These are phyloP conservation scores for Kodamaea hsintzibuensis DNA, from an alignment of 805 yeast species.

Conservation along the genomic window DNA sequence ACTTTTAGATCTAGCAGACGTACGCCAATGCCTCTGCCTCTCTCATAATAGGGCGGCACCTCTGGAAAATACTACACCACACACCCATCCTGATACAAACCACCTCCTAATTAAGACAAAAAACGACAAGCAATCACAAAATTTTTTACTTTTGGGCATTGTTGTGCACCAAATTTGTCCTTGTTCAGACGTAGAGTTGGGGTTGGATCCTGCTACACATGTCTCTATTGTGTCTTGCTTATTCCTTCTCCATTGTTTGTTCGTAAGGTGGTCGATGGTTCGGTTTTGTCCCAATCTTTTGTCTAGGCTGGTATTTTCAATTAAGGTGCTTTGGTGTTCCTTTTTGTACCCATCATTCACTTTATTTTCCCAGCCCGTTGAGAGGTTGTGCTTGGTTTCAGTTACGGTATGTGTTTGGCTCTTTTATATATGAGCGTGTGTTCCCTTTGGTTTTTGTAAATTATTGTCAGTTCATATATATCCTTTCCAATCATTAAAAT, in stretches of 20 bases:
- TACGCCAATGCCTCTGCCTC: not conserved
- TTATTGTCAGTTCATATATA: too few species aligned
- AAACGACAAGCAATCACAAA: not conserved
- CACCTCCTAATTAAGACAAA: not conserved
- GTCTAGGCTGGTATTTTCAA: not conserved
- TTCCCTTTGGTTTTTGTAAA: not conserved
- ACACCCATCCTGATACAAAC: not conserved
- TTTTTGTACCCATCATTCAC: not conserved
- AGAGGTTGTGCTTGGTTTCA: not conserved
- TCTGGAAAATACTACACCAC: not conserved
- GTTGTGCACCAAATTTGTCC: not conserved
- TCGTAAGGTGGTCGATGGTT: not conserved
- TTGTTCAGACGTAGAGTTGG: not conserved
- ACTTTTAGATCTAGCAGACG: not conserved
- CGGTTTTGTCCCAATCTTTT: not conserved
- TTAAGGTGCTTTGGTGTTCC: not conserved
- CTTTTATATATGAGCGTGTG: not conserved
- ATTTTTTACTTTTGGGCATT: not conserved
- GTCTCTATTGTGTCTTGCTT: not conserved
- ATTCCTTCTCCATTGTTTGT: not conserved
- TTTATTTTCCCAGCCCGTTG: not conserved
- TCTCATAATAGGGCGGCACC: not conserved
- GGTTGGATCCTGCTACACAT: constrained; percentile 3
- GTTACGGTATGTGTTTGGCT: not conserved
- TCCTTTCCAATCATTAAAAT: not conserved